phyloP scores from a whole-genome alignment of 1,139 yeast species.

The Pichia sp. region DNA sequence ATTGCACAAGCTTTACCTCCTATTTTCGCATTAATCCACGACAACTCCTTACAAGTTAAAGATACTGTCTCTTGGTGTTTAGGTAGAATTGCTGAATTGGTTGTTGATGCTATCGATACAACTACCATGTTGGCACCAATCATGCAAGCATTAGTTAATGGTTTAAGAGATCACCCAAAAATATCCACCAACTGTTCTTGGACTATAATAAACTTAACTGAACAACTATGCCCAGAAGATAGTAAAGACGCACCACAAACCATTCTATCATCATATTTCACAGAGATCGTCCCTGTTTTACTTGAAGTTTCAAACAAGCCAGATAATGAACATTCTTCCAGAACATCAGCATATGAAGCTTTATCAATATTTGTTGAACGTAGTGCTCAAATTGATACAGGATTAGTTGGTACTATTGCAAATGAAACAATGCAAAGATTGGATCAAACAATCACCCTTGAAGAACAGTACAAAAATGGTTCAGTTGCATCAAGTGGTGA shows the following conservation, averaged over 20 bases:
- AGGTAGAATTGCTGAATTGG: slow-evolving; percentile 92
- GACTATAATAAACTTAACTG: slow-evolving; percentile 90
- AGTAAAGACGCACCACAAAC: slow-evolving; percentile 31
- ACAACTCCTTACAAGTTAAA: slow-evolving; percentile 78
- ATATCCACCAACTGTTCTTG: slow-evolving; percentile 96
- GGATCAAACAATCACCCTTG: slow-evolving; percentile 59
- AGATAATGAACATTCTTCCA: slow-evolving; percentile 84
- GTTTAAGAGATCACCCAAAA: slow-evolving; percentile 86
- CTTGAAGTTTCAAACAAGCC: slow-evolving; percentile 63
- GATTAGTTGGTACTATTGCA: slow-evolving; percentile 69
- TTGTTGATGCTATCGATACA: slow-evolving; percentile 71
- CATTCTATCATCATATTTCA: slow-evolving; percentile 73
- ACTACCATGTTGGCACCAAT: slow-evolving; percentile 65
- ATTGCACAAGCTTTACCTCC: slow-evolving; percentile 84
- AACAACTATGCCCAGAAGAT: slow-evolving; percentile 70
- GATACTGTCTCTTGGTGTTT: slow-evolving; percentile 99
- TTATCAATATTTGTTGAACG: slow-evolving; percentile 77
- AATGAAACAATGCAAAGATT: slow-evolving; percentile 70
- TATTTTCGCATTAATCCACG: slow-evolving; percentile 68
- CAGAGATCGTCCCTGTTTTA: slow-evolving; percentile 65
- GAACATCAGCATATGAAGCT: slow-evolving; percentile 97
- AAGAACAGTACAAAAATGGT: slow-evolving; percentile 38
- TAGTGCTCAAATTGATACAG: slow-evolving; percentile 70
- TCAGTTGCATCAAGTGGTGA: slow-evolving; percentile 44
- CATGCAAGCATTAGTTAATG: slow-evolving; percentile 68